Base-by-base conservation (phyloP, 2,329 filamentous ascomycete species). In the Penicillium oxalicum region DNA sequence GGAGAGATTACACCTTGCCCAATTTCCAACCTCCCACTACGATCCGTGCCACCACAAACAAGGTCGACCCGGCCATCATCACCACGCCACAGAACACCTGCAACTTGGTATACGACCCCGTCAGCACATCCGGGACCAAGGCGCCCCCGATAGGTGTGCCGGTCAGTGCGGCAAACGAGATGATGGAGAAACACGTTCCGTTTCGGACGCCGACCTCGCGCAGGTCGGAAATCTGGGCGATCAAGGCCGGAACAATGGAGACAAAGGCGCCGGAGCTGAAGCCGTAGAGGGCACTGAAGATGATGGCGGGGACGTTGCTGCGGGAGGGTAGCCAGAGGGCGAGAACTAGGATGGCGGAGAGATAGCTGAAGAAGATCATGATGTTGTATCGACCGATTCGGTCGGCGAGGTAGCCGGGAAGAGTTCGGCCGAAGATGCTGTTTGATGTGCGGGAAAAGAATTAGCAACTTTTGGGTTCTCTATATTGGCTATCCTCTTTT, bases 171-270 rank as follows among this genome's bases (percentile, higher is more conserved):
- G 82, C 84, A 29, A 89, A 69, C 1, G 80, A 76, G 48, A 82
- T 74, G 40, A 83, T 64, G 12, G 80, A 77, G 61, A 86, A 87
- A 26, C 81, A 74, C 0, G 78, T 76, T 0, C 87, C 87, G 2
- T 77, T 82, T 5, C 86, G 75, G 1, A 83, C 77, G 11, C 87
- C 87, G 32, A 90, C 83, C 63, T 87, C 77, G 18, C 79, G 74
- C 34, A 88, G 77, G 40, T 87, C 83, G 1, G 80, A 83, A 52
- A 89, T 85, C 59, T 89, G 84, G 1, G 83, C 84, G 24, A 90
- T 72, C 11, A 86, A 70, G 0, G 84, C 77, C 0, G 86, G 82
- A 0, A 74, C 73, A 13, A 88, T 70, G 0, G 79, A 79, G 33
- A 86, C 78, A 57, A 83, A 86, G 2, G 80, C 79, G 9, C 86